Evolutionary conservation across 331 rosid species (phyloP).

Genomic region (Rosa hybrid): DNA sequence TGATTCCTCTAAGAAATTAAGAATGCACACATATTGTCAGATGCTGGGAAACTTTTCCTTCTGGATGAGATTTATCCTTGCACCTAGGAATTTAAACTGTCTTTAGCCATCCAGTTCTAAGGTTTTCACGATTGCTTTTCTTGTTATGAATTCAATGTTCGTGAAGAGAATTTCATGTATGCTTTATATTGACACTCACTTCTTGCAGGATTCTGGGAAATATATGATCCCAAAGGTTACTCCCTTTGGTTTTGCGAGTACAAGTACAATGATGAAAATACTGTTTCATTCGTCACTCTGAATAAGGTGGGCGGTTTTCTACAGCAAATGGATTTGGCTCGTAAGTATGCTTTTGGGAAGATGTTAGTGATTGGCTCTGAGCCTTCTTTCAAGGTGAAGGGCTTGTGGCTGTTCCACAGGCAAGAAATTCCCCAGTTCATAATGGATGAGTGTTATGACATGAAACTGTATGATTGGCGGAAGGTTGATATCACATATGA

Average conservation of each 20-base stretch:
- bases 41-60: background rate
- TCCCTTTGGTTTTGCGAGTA: slow-evolving; percentile 88
- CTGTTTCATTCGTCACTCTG: slow-evolving; percentile 72
- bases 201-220: slow-evolving; percentile 86
- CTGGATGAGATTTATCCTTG: background rate
- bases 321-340: slow-evolving; percentile 87
- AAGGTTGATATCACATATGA: slow-evolving; percentile 69
- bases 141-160: background rate
- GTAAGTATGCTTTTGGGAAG: slow-evolving; percentile 87
- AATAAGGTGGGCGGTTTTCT: slow-evolving; percentile 92
- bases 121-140: background rate
- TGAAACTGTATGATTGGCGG: slow-evolving; percentile 80
- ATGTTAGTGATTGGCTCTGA: slow-evolving; percentile 79
- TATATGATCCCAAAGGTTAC: slow-evolving; percentile 93
- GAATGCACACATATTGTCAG: background rate
- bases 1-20: background rate
- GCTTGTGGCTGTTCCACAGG: slow-evolving; percentile 91
- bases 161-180: background rate
- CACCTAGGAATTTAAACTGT: background rate
- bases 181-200: background rate
- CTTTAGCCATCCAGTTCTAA: background rate
- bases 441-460: slow-evolving; percentile 79
- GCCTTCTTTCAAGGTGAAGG: slow-evolving; percentile 84
- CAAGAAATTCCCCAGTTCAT: slow-evolving; percentile 71
- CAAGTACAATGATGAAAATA: slow-evolving; percentile 85